Conservation (phyloP, 176 grass and related monocot species). For the Leersia perrieri region DNA sequence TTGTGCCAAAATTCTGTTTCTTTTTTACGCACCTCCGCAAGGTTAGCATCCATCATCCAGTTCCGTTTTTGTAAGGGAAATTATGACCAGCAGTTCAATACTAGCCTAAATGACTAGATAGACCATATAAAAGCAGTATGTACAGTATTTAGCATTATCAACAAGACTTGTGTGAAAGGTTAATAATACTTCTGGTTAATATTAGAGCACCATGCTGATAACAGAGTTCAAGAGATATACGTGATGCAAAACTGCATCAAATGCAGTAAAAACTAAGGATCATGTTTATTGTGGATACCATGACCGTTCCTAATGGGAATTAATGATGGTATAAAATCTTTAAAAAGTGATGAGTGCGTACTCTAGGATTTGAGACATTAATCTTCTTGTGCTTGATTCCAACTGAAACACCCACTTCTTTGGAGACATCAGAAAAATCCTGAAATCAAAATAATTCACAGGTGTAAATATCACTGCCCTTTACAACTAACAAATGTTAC, state of each 20-base stretch:
- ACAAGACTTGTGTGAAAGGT: not conserved
- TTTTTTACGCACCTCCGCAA: no score
- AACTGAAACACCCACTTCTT: constrained; percentile 77
- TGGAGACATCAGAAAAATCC: constrained; percentile 79
- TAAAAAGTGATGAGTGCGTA: constrained; percentile 45
- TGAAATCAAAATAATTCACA: constrained; percentile 46
- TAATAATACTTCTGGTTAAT: not conserved
- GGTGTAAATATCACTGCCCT: constrained; percentile 3
- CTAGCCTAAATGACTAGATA: not conserved
- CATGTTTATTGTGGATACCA: not conserved
- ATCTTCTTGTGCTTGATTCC: constrained; percentile 99
- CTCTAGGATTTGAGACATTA: constrained; percentile 90
- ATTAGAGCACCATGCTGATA: not conserved
- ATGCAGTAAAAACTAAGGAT: not conserved
- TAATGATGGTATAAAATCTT: constrained; percentile 6
- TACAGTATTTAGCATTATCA: not conserved
- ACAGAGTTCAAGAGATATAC: not conserved
- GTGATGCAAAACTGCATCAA: not conserved
- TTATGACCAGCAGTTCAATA: not conserved
- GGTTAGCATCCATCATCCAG: no score
- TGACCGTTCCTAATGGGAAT: constrained; percentile 4
- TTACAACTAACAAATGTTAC: constrained; percentile 7
- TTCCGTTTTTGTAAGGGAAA: no score
- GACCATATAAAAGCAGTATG: not conserved
- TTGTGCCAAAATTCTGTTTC: no score